Conservation (phyloP, 2,329 filamentous ascomycete genomes). For the Fusarium luffae region DNA sequence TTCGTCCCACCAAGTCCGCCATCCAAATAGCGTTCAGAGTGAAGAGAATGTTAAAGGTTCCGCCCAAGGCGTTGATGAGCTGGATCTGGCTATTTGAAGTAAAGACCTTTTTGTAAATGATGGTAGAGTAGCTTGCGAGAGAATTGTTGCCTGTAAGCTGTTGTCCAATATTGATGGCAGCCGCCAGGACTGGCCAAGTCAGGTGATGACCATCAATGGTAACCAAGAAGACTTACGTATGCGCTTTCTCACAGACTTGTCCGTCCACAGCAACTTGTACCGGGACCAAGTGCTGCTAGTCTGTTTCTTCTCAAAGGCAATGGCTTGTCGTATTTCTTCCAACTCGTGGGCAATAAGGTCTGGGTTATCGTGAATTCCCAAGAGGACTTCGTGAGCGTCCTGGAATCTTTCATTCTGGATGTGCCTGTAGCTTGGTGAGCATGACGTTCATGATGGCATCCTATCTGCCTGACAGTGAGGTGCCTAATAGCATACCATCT, state of each 20-base stretch:
- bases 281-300: not conserved
- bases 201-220: slow-evolving; percentile 13
- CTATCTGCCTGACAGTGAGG: slow-evolving; percentile 67
- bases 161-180: slow-evolving; percentile 75
- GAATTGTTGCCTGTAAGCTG: slow-evolving; percentile 78
- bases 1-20: slow-evolving; percentile 75
- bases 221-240: not conserved
- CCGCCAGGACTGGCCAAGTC: slow-evolving; percentile 72
- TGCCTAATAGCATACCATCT: slow-evolving; percentile 72
- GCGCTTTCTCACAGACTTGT: slow-evolving; percentile 6
- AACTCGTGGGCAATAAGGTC: not conserved
- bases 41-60: slow-evolving; percentile 76
- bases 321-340: slow-evolving; percentile 4
- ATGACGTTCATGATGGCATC: slow-evolving; percentile 55
- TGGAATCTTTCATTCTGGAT: slow-evolving; percentile 55
- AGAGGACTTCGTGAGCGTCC: not conserved
- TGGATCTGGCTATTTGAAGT: slow-evolving; percentile 67
- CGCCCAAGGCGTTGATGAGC: slow-evolving; percentile 78
- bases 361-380: not conserved
- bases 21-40: slow-evolving; percentile 80
- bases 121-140: slow-evolving; percentile 75
- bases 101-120: slow-evolving; percentile 78
- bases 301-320: slow-evolving; percentile 4
- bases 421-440: not conserved
- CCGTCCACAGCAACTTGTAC: slow-evolving; percentile 8